Base-by-base conservation (phyloP, 1,284 basidiomycete species). In the Ganoderma meredithae region DNA sequence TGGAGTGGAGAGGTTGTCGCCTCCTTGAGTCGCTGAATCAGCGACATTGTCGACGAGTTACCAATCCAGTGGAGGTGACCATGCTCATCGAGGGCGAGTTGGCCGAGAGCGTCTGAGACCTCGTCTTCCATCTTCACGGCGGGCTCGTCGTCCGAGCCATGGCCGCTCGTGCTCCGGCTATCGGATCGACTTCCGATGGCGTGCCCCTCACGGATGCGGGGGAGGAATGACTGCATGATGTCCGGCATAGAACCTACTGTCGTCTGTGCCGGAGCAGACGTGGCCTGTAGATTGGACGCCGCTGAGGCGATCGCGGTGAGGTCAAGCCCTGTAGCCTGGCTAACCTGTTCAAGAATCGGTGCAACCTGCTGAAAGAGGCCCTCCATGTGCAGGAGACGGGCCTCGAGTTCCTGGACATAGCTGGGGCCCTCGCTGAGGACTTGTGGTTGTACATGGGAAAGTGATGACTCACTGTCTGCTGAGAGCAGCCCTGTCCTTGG, bases 41-140 rank as follows among this genome's bases (percentile, higher is more conserved):
- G 86, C 10, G 94, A 94, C 89, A 96, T 92, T 12, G 95, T 95
- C 33, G 94, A 95, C 10, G 94, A 95, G 60, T 94, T 92, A 41
- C 95, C 95, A 74, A 96, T 96, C 95, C 95, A 96, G 70, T 95
- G 89, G 83, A 93, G 90, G 79, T 95, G 94, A 27, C 95, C 95
- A 73, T 95, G 90, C 78, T 96, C 95, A 75, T 96, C 95, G 59
- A 95, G 84, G 33, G 94, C 92, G 66, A 96, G 87, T 77, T 95
- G 94, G 25, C 94, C 95, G 76, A 94, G 91, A 33, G 91, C 90
- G 77, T 95, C 93, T 73, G 87, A 88, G 72, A 94, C 85, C 78
- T 93, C 92, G 73, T 86, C 83, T 85, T 83, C 89, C 72, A 87
- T 84, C 82, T 90, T 93, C 59, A 73, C 65, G 27, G 69, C 53